phyloP scores from a whole-genome alignment of 208 protist genomes.

The Crithidia expoeki region DNA sequence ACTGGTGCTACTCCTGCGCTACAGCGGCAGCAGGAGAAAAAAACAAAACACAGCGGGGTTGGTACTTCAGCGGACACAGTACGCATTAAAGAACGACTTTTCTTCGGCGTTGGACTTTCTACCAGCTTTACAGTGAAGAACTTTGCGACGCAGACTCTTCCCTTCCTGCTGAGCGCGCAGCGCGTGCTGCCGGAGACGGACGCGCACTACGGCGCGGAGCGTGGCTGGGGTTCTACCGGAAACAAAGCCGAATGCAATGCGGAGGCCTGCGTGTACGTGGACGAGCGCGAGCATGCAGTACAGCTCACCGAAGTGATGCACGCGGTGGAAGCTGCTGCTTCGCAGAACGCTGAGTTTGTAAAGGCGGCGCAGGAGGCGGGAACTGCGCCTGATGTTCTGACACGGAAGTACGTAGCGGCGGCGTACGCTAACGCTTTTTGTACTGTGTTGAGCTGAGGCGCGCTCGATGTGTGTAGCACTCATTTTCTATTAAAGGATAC shows the following conservation, averaged over 20 bases:
- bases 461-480: too few relatives aligned
- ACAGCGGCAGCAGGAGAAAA: neutral
- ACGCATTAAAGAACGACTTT: constrained; percentile 50
- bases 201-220: constrained; percentile 40
- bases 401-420: neutral
- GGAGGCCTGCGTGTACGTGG: constrained; percentile 9
- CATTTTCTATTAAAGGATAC: too few relatives aligned
- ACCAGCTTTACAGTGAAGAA: constrained; percentile 69
- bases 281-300: constrained; percentile 11
- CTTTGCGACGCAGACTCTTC: constrained; percentile 49
- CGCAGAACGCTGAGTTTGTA: constrained; percentile 11
- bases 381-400: neutral
- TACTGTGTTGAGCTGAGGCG: constrained; percentile 4
- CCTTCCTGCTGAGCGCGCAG: constrained; percentile 45
- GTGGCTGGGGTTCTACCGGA: neutral
- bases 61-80: constrained; percentile 11
- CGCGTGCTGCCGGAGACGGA: constrained; percentile 74
- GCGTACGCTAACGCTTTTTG: constrained; percentile 22
- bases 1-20: neutral
- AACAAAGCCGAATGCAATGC: neutral
- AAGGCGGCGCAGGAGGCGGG: constrained; percentile 9
- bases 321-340: neutral
- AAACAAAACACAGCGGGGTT: constrained; percentile 8
- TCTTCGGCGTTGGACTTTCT: constrained; percentile 64
- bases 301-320: constrained; percentile 15